A percentile compares a stretch with the other conserved stretches of the same genome.
Evolutionary conservation across 1,139 yeast genomes (phyloP).

Genomic region (Lodderomyces theae): DNA sequence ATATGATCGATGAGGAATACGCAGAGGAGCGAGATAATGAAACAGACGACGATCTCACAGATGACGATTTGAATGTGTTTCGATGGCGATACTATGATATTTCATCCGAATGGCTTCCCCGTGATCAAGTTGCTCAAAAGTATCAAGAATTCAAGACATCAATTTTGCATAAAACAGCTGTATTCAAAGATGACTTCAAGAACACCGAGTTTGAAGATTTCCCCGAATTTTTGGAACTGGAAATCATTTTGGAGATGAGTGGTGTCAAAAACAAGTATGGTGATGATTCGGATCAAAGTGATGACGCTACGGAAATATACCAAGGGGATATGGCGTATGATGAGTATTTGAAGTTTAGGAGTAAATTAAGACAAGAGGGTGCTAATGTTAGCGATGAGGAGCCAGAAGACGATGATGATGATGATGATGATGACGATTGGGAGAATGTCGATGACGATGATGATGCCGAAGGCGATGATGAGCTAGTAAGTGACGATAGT

Average conservation of each 20-base stretch:
- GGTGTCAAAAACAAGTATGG: constrained; percentile 6
- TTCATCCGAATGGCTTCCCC: constrained; percentile 11
- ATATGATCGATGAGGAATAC: constrained; percentile 5
- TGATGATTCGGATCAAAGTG: constrained; percentile 21
- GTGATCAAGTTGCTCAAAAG: constrained; percentile 8
- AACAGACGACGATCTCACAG: constrained; percentile 8
- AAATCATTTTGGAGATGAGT: constrained; percentile 11
- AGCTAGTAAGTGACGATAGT: constrained; percentile 6
- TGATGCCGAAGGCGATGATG: constrained; percentile 11
- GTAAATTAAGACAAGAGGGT: constrained; percentile 10
- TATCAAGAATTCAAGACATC: constrained; percentile 10
- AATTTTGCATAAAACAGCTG: constrained; percentile 6
- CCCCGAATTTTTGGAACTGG: constrained; percentile 15
- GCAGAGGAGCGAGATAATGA: constrained; percentile 7
- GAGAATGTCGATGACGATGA: constrained; percentile 10
- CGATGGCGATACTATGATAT: constrained; percentile 12
- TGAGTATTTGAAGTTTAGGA: constrained; percentile 13
- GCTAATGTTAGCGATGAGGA: constrained; percentile 3
- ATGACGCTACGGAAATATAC: constrained; percentile 15
- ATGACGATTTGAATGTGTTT: constrained; percentile 13
- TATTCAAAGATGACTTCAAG: constrained; percentile 11
- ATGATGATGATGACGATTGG: constrained; percentile 11
- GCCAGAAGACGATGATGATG: constrained; percentile 8
- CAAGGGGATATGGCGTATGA: constrained; percentile 20
- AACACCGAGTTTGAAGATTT: constrained; percentile 16